Evolutionary conservation across 2,329 filamentous ascomycete species (phyloP), one percentile per base, ranked within the genome.

Genomic region (Phyllosticta capitalensis): DNA sequence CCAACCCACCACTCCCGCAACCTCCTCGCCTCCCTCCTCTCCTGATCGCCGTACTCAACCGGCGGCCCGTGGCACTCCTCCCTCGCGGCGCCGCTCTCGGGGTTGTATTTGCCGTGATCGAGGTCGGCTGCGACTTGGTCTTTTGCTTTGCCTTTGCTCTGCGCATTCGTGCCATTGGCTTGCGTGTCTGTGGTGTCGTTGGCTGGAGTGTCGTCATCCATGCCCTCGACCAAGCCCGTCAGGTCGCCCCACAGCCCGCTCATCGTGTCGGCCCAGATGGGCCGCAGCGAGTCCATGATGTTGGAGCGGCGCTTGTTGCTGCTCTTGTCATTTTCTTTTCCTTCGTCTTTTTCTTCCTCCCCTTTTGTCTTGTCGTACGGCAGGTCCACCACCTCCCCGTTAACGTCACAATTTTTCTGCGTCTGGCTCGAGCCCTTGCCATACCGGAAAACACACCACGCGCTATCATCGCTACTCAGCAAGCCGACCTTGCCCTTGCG

Each of bases 391-490:
- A 19, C 33, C 14, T 49, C 52, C 51, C 9, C 20, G 5, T 20
- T 24, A 10, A 21, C 14, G 6, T 26, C 50, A 20, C 22, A 19
- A 24, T 52, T 14, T 3, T 9, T 17, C 5, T 22, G 50, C 10
- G 9, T 12, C 50, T 52, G n/a, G 14, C 3, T 26, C 20, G n/a
- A 19, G 17, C 19, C 6, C 45, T 55, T 52, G 0, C 64, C 66
- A 57, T 65, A 76, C 3, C 74, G 67, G 75, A 77, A 80, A 2
- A 79, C 77, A 60, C 75, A 78, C 78, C 78, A 80, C 2, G 69
- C 70, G 57, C 74, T 76, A 54, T 73, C 71, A 5, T 77, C 76
- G 1, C 66, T 69, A 33, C 74, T 78, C 9, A 74, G 56, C 9
- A 80, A 54, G 52, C 58, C 61, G 17, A 64, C 67, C 66, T 54